Conservation (phyloP, 345 rosid species). For the Gossypium sturtianum region DNA sequence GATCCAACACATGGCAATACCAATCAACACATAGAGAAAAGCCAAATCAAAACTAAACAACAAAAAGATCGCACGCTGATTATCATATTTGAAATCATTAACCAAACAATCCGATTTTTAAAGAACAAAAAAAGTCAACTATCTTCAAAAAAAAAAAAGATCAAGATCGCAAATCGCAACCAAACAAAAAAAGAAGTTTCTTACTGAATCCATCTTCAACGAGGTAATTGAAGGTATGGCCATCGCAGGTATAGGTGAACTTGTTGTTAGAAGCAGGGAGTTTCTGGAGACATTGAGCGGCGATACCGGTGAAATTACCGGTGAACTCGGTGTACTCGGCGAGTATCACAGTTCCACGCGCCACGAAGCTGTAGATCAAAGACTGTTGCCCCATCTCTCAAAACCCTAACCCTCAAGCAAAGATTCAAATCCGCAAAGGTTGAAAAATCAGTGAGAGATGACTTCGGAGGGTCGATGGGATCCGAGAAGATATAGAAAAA, state of each 20-base stretch:
- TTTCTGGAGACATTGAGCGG: slow-evolving; percentile 69
- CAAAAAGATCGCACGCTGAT: background rate
- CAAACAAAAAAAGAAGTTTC: slow-evolving; percentile 5
- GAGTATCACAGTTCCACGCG: slow-evolving; percentile 67
- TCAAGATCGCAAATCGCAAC: background rate
- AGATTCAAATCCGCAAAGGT: background rate
- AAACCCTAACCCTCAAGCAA: slow-evolving; percentile 8
- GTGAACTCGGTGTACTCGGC: slow-evolving; percentile 71
- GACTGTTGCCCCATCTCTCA: slow-evolving; percentile 56
- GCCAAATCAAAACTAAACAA: background rate
- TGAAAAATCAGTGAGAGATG: background rate
- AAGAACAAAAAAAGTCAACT: background rate
- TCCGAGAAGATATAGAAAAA: slow-evolving; percentile 3
- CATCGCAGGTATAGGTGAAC: slow-evolving; percentile 77
- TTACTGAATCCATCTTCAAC: slow-evolving; percentile 73
- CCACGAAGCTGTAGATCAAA: slow-evolving; percentile 67
- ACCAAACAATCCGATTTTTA: background rate
- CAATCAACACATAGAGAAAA: background rate
- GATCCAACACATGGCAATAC: background rate
- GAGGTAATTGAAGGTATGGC: slow-evolving; percentile 78
- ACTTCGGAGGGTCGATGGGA: background rate
- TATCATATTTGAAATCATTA: background rate
- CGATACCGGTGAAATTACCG: slow-evolving; percentile 71
- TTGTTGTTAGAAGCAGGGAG: slow-evolving; percentile 67
- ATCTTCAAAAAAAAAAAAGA: background rate